These are phyloP conservation scores for Thraustotheca clavata DNA, from an alignment of 352 stramenopile genomes.

Conservation along the genomic window DNA sequence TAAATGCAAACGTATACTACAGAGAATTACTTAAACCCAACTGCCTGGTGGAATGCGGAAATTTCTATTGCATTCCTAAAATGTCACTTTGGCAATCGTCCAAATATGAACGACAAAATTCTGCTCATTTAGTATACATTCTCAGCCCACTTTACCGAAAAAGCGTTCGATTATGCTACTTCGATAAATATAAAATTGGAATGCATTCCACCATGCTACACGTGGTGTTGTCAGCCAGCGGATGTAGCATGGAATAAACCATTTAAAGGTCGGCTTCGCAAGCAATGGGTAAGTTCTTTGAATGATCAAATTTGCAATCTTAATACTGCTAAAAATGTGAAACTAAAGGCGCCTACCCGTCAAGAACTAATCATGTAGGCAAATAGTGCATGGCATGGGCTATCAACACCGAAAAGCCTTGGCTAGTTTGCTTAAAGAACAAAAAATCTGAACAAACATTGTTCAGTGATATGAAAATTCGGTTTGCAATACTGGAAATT, in stretches of 20 bases:
- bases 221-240: slow-evolving; percentile 25
- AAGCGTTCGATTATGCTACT: slow-evolving; percentile 23
- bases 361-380: too few relatives aligned
- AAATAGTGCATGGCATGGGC: too few relatives aligned
- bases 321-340: too few relatives aligned
- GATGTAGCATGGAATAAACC: slow-evolving; percentile 27
- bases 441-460: too few relatives aligned
- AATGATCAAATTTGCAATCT: slow-evolving; percentile 6
- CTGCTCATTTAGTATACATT: slow-evolving; percentile 30
- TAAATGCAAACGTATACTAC: slow-evolving; percentile 10
- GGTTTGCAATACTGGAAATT: too few relatives aligned
- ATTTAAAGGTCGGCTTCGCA: slow-evolving; percentile 19
- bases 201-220: slow-evolving; percentile 17
- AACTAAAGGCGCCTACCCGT: too few relatives aligned
- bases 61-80: slow-evolving; percentile 26
- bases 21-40: slow-evolving; percentile 24
- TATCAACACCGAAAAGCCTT: too few relatives aligned
- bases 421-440: too few relatives aligned
- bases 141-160: slow-evolving; percentile 26
- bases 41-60: slow-evolving; percentile 23
- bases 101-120: slow-evolving; percentile 18
- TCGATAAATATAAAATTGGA: slow-evolving; percentile 26
- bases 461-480: too few relatives aligned
- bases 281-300: neutral
- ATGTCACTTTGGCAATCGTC: slow-evolving; percentile 27